Base-by-base conservation (phyloP, 805 yeast species). In the Kazachstania psychrophila region DNA sequence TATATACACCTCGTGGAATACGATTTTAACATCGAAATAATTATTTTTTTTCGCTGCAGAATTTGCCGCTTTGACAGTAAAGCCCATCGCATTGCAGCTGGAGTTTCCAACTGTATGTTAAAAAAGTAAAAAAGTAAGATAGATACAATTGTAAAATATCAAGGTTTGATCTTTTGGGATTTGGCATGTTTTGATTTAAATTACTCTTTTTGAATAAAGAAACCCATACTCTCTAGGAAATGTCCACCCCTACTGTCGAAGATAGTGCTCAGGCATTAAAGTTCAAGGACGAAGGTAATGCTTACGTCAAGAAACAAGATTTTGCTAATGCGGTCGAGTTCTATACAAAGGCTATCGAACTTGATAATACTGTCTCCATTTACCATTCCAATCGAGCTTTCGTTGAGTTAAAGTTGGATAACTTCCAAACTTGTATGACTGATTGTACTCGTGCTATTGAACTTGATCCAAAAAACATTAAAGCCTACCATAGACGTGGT, bases 401-500 rank as follows among this genome's bases (percentile, higher is more conserved):
- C 56, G 95, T 86, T 1, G 79, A 87, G 47, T 75, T 89, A 52
- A 84, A 86, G 51, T 58, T 78, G 38, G 98, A 89, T 56, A 79
- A 79, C 49, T 88, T 80, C 56, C 97, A 96, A 3, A 67, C 75
- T 37, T 94, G 96, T 1, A 71, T 88, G 2, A 65, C 59, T n/a
- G 96, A 88, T 56, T 78, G 94, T 48, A 72, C 77, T 23, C 61
- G 64, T 30, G 84, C 96, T 2, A 68, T 92, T 30, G 71, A 68
- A 33, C 51, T 79, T 8, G 86, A 89, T 53, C 70, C 77, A 1
- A 54, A 63, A 14, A 81, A 84, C 51, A 61, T 77, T 24, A 89
- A 89, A 59, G 87, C 86, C 0, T 82, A 84, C 56, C 92, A 85
- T 55, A 72, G 98, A 46, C 72, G 94, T 46, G 96, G 96, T 0